These are phyloP conservation scores for Suhomyces kunorum DNA, from an alignment of 1,139 yeast species.

Conservation along the genomic window DNA sequence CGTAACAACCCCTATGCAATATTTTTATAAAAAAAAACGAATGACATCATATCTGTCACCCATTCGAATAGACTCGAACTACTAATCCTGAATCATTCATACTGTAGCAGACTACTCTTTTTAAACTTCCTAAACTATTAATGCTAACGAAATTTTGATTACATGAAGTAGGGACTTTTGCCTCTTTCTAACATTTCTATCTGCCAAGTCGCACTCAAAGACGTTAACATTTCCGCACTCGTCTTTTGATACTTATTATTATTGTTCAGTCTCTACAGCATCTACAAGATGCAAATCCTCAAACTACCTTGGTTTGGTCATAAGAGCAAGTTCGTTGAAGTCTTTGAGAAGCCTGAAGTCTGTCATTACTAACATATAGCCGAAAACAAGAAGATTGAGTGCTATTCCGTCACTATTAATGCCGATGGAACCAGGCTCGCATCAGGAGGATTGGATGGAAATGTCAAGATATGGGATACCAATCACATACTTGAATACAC, in stretches of 20 bases:
- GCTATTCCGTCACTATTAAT: constrained; percentile 79
- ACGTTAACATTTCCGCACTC: background rate
- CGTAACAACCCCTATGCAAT: too few species aligned
- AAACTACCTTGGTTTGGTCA: constrained; percentile 88
- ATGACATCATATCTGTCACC: too few species aligned
- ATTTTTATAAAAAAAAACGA: too few species aligned
- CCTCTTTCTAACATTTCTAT: too few species aligned
- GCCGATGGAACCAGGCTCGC: constrained; percentile 85
- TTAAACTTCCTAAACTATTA: too few species aligned
- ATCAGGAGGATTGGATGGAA: constrained; percentile 95
- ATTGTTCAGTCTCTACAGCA: background rate
- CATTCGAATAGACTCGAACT: too few species aligned
- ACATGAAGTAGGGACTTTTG: too few species aligned
- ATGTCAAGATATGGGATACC: constrained; percentile 87
- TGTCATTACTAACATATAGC: constrained; percentile 40
- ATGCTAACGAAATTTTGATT: too few species aligned
- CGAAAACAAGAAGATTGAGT: constrained; percentile 78
- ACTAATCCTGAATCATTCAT: too few species aligned
- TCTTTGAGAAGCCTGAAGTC: background rate
- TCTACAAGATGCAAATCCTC: constrained; percentile 59
- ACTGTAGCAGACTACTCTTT: too few species aligned
- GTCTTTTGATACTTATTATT: background rate
- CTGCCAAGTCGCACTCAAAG: background rate
- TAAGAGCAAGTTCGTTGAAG: constrained; percentile 47
- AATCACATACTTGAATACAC: constrained; percentile 50